Evolutionary conservation across 768 basidiomycete species (phyloP).

Genomic region (Panus rudis): DNA sequence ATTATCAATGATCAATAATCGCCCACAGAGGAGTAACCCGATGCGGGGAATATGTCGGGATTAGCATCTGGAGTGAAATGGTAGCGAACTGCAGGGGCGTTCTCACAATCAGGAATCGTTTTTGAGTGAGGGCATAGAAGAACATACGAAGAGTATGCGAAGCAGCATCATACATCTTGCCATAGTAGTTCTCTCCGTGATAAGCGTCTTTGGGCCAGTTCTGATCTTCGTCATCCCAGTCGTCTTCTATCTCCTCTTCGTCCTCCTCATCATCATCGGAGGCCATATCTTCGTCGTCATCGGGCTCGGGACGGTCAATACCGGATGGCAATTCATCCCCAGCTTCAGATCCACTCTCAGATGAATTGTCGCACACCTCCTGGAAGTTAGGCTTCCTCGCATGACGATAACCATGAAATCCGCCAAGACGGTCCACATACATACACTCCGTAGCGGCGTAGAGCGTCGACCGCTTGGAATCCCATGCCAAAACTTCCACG

Average conservation of each 20-base stretch:
- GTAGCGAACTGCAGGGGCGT: background rate
- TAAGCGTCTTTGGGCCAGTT: slow-evolving; percentile 1
- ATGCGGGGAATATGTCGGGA: background rate
- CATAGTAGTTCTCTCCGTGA: slow-evolving; percentile 2
- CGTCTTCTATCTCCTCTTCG: background rate
- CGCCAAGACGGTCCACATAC: slow-evolving; percentile 22
- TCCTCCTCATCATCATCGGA: background rate
- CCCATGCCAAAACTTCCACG: slow-evolving; percentile 31
- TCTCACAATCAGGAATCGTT: background rate
- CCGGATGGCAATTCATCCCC: too few relatives aligned
- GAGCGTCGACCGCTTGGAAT: slow-evolving; percentile 14
- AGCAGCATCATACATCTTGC: background rate
- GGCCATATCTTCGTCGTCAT: too few relatives aligned
- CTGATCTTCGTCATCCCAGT: background rate
- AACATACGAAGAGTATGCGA: background rate
- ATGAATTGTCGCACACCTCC: background rate
- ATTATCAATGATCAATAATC: too few relatives aligned
- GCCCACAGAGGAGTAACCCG: too few relatives aligned
- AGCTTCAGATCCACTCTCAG: background rate
- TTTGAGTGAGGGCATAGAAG: background rate
- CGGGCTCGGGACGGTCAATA: too few relatives aligned
- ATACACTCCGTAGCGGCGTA: slow-evolving; percentile 31
- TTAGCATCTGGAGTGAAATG: background rate
- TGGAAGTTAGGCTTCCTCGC: background rate
- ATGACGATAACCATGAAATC: background rate